Conservation (phyloP, 352 stramenopile species). For the Globisporangium uncinulatum region DNA sequence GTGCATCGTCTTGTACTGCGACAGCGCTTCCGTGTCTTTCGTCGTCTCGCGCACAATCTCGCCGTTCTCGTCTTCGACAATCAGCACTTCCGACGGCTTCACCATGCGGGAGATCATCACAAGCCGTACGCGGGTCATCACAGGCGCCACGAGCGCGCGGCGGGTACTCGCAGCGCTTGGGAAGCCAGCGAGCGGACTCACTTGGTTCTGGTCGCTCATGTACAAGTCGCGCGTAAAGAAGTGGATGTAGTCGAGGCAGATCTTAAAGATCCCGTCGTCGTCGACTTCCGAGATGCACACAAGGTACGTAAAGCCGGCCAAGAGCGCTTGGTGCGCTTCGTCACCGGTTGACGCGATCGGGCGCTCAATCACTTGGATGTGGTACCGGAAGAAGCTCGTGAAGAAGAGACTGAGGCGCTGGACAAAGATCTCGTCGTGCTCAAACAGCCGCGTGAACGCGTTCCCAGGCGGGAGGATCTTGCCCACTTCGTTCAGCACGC, state of each 20-base stretch:
- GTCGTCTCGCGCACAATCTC: conserved; percentile 96
- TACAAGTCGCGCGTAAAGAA: conserved; percentile 96
- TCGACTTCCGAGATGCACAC: conserved; percentile 90
- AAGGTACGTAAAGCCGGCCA: conserved; percentile 92
- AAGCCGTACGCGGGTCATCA: conserved; percentile 94
- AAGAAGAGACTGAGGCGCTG: conserved; percentile 97
- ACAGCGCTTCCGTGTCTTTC: conserved; percentile 99
- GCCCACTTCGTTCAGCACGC: conserved; percentile 90
- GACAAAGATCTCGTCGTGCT: conserved; percentile 97
- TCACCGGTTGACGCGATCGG: conserved; percentile 73
- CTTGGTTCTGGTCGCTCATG: conserved; percentile 83
- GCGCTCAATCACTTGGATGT: conserved; percentile 94
- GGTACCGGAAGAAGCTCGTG: conserved; percentile 91
- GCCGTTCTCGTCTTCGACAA: conserved; percentile 99
- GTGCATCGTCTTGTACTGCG: conserved; percentile 99
- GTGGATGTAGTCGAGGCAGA: conserved; percentile 98
- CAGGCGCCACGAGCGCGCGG: conserved; percentile 62
- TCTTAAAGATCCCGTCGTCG: conserved; percentile 97
- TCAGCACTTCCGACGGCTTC: conserved; percentile 99
- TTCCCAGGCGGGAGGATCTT: conserved; percentile 89
- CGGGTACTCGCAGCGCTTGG: conserved; percentile 45
- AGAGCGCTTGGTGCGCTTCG: conserved; percentile 86
- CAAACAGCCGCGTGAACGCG: conserved; percentile 89
- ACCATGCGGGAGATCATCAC: conserved; percentile 99
- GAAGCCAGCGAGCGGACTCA: conserved; percentile 53